Conservation (phyloP, 2,329 filamentous ascomycete genomes). For the Microdochium trichocladiopsis region DNA sequence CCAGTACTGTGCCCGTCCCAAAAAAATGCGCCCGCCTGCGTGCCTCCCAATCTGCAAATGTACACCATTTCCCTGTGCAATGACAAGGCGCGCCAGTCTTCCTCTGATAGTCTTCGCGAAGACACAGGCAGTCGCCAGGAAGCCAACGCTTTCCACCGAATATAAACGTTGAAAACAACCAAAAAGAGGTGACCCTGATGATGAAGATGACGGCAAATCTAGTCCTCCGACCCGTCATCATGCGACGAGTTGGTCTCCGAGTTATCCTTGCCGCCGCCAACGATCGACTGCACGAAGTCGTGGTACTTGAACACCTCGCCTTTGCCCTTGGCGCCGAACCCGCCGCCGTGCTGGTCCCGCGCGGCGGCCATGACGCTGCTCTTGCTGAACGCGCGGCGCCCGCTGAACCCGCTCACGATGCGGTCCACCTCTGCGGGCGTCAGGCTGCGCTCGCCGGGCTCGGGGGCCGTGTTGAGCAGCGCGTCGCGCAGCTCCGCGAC, state of each 20-base stretch:
- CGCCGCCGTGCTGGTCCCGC: conserved; percentile 12
- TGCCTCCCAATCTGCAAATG: too few species aligned
- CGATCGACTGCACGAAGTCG: conserved; percentile 74
- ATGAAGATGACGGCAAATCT: neutral
- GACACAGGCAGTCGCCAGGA: too few species aligned
- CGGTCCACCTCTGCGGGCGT: conserved; percentile 73
- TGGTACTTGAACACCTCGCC: conserved; percentile 91
- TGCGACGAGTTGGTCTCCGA: neutral
- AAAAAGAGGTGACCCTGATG: too few species aligned
- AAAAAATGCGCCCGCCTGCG: too few species aligned
- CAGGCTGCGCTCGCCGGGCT: conserved; percentile 59
- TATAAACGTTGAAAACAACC: too few species aligned
- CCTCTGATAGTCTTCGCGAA: too few species aligned
- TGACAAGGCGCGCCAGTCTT: too few species aligned
- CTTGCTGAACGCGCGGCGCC: conserved; percentile 74
- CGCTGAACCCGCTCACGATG: conserved; percentile 81
- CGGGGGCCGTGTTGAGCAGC: conserved; percentile 72
- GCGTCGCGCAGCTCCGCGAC: conserved; percentile 76
- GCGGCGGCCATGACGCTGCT: conserved; percentile 15
- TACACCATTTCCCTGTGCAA: too few species aligned
- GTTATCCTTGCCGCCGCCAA: conserved; percentile 33
- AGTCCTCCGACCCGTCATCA: neutral
- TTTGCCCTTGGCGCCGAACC: conserved; percentile 41
- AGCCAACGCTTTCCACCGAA: too few species aligned
- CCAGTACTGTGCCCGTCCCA: too few species aligned